These are phyloP conservation scores for Plasmodium malariae DNA, from an alignment of 169 alveolate species.

Conservation along the genomic window DNA sequence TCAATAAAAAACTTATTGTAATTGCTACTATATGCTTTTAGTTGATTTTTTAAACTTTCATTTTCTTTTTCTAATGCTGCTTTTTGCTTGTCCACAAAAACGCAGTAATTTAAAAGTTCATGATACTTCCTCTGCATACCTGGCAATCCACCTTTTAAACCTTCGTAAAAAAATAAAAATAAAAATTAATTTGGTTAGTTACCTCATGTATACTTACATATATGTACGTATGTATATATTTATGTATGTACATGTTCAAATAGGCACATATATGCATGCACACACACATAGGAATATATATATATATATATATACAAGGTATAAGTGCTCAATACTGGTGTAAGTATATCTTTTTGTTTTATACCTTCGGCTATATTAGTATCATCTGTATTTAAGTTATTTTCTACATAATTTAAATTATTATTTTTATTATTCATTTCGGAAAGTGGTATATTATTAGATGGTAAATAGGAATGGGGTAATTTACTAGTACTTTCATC, in stretches of 20 bases:
- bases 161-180: conserved; percentile 61
- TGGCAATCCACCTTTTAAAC: conserved; percentile 78
- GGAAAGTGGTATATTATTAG: conserved; percentile 83
- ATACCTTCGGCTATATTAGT: conserved; percentile 40
- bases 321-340: neutral
- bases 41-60: conserved; percentile 80
- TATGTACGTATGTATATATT: conserved; percentile 1
- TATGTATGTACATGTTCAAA: neutral
- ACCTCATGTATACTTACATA: neutral
- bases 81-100: conserved; percentile 90
- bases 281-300: neutral
- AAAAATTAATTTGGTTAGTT: neutral
- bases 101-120: conserved; percentile 90
- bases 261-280: neutral
- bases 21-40: conserved; percentile 61
- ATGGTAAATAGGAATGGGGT: conserved; percentile 80
- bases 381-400: conserved; percentile 77
- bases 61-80: conserved; percentile 85
- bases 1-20: conserved; percentile 55
- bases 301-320: neutral
- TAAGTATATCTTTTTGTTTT: neutral
- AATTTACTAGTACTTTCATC: conserved; percentile 83
- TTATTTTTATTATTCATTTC: conserved; percentile 82
- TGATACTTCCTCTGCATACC: conserved; percentile 85
- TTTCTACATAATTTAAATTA: conserved; percentile 83